Evolutionary conservation across 2,329 filamentous ascomycete genomes (phyloP).

Genomic region (Bretziella fagacearum): DNA sequence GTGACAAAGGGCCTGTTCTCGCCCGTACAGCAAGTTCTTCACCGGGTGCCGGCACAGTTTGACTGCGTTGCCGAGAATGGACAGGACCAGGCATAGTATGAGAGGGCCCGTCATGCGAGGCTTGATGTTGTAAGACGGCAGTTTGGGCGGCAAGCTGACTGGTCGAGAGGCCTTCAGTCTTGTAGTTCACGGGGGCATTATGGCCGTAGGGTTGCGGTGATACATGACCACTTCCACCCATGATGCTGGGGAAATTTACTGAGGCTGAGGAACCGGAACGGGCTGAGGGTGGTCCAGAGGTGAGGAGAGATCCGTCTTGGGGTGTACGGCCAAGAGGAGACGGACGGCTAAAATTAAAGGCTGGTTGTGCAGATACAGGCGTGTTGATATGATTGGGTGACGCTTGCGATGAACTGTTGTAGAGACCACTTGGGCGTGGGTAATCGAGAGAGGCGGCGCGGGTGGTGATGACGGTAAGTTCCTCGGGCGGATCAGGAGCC

Average conservation of each 20-base stretch:
- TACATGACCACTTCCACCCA: background rate
- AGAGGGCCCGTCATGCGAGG: constrained; percentile 17
- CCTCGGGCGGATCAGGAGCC: constrained; percentile 34
- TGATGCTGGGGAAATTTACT: constrained; percentile 36
- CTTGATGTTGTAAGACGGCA: constrained; percentile 50
- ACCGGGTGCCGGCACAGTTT: constrained; percentile 37
- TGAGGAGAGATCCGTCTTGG: constrained; percentile 9
- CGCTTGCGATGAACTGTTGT: constrained; percentile 25
- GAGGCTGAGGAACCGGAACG: constrained; percentile 7
- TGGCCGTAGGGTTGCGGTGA: constrained; percentile 11
- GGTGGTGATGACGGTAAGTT: constrained; percentile 51
- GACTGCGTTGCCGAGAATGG: constrained; percentile 50
- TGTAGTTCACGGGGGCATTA: constrained; percentile 22
- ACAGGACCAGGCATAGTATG: constrained; percentile 18
- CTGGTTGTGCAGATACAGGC: constrained; percentile 10
- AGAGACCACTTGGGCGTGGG: constrained; percentile 7
- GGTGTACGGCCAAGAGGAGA: constrained; percentile 13
- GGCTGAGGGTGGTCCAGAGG: constrained; percentile 3
- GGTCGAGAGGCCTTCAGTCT: constrained; percentile 32
- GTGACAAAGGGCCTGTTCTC: constrained; percentile 31
- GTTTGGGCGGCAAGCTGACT: constrained; percentile 69
- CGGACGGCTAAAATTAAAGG: constrained; percentile 12
- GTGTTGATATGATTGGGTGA: constrained; percentile 22
- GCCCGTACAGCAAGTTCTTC: constrained; percentile 24
- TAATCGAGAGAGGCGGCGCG: constrained; percentile 14